Base-by-base conservation (phyloP, 345 rosid species). In the Ceriops zippeliana region DNA sequence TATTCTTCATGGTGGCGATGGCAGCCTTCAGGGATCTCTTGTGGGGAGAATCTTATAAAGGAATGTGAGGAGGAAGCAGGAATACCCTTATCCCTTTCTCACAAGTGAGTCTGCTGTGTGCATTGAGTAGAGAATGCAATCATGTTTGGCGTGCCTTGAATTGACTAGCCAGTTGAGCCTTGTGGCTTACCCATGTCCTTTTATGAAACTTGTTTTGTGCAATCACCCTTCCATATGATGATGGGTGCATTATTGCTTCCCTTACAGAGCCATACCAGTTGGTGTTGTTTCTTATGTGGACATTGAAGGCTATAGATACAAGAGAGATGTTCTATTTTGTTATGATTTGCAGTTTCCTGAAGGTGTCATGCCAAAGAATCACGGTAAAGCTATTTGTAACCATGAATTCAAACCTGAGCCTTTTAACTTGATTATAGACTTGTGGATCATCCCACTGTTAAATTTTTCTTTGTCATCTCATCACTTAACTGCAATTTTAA, bases 51-150 rank as follows among this genome's bases (percentile, higher is more conserved):
- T 78, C 30, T 93, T 67, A 82, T 86, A 3, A 93, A 90, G 84
- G 97, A 93, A 86, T 93, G 98, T 34, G 90, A 90, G 74, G 98
- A 90, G 78, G 98, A 93, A 80, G 98, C 98, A 24, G 93, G 96
- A 62, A 90, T 90, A 63, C 87, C 91, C 32, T 73, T 68, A 79
- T 67, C 79, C 66, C 80, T 89, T 67, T 85, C 96, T 35, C 42
- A 65, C 47, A 63, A 86, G 97, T 90, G 79, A 72, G 67, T 58
- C 74, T 57, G 62, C 58, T 56, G 38, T 47, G 0, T 17, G 63
- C 51, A 51, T 58, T 68, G 65, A 71, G 51, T 26, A 17, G 20
- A 22, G 21, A 49, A 58, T 8, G 30, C 58, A 13, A 21, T 56
- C 22, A 9, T 35, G 46, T 51, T 61, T 62, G 31, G 63, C 62